A percentile compares a stretch with the other conserved stretches of the same genome.
Conservation (phyloP, 345 rosid genomes). For the Camelina sativa region DNA sequence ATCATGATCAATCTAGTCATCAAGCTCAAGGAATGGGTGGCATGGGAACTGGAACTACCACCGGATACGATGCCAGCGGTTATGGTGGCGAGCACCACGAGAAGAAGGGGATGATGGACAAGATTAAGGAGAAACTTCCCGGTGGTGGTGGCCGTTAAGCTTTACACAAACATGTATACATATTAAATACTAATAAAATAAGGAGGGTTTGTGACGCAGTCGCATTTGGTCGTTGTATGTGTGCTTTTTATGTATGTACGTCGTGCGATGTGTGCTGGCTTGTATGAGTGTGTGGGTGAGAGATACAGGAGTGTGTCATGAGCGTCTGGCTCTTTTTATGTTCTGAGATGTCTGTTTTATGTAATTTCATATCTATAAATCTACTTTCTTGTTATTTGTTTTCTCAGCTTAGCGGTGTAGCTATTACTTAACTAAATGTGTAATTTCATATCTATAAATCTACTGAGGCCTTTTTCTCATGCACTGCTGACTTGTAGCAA, state of each 20-base stretch:
- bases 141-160: slow-evolving; percentile 47
- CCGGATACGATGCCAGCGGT: slow-evolving; percentile 39
- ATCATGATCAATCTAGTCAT: slow-evolving; percentile 46
- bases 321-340: slow-evolving; percentile 31
- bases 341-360: slow-evolving; percentile 16
- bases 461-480: background rate
- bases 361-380: slow-evolving; percentile 19
- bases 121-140: slow-evolving; percentile 74
- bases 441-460: too few relatives aligned
- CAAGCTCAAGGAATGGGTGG: slow-evolving; percentile 41
- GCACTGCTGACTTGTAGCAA: background rate
- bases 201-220: slow-evolving; percentile 26
- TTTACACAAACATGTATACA: background rate
- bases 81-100: slow-evolving; percentile 46
- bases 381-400: background rate
- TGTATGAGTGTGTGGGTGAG: background rate
- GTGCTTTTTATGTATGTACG: slow-evolving; percentile 25
- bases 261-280: slow-evolving; percentile 18
- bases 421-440: background rate
- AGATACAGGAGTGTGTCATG: slow-evolving; percentile 5
- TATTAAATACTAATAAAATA: slow-evolving; percentile 10
- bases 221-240: slow-evolving; percentile 26
- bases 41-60: slow-evolving; percentile 38
- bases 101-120: slow-evolving; percentile 69
- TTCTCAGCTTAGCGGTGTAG: background rate